Percentiles rank a stretch among this genome's conserved stretches.
Conservation (phyloP, 2,329 filamentous ascomycete species). For the Sarocladium oryzae region DNA sequence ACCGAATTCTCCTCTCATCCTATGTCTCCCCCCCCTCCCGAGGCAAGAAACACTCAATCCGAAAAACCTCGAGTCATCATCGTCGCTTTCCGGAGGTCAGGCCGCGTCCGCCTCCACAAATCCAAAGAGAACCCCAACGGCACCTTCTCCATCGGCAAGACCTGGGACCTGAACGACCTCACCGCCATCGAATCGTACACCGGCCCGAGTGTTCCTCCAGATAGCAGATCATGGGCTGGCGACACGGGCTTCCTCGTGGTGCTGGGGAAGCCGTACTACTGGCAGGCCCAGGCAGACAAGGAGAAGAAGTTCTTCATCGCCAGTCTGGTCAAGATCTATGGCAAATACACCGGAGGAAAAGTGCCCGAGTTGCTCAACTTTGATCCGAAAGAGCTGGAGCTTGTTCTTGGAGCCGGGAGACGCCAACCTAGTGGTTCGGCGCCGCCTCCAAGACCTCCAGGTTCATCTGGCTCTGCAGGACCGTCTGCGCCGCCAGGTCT, state of each 20-base stretch:
- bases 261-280: constrained; percentile 92
- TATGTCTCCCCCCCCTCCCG: constrained; percentile 75
- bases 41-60: constrained; percentile 58
- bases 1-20: constrained; percentile 80
- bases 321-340: constrained; percentile 91
- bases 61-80: constrained; percentile 92
- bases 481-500: constrained; percentile 19
- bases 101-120: constrained; percentile 91
- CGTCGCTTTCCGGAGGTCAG: constrained; percentile 86
- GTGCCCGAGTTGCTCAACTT: constrained; percentile 77
- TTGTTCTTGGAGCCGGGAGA: constrained; percentile 57
- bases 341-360: constrained; percentile 88
- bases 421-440: constrained; percentile 23
- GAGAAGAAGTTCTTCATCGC: constrained; percentile 99
- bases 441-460: constrained; percentile 19
- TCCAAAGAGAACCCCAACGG: constrained; percentile 92
- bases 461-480: constrained; percentile 15
- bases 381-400: constrained; percentile 69
- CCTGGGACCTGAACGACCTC: constrained; percentile 93
- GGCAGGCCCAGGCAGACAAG: constrained; percentile 87
- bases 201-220: constrained; percentile 47
- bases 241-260: constrained; percentile 81
- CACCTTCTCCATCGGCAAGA: constrained; percentile 95
- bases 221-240: constrained; percentile 70
- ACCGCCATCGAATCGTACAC: constrained; percentile 77